Conservation (phyloP, 2,329 filamentous ascomycete species). For the Exophiala sideris region DNA sequence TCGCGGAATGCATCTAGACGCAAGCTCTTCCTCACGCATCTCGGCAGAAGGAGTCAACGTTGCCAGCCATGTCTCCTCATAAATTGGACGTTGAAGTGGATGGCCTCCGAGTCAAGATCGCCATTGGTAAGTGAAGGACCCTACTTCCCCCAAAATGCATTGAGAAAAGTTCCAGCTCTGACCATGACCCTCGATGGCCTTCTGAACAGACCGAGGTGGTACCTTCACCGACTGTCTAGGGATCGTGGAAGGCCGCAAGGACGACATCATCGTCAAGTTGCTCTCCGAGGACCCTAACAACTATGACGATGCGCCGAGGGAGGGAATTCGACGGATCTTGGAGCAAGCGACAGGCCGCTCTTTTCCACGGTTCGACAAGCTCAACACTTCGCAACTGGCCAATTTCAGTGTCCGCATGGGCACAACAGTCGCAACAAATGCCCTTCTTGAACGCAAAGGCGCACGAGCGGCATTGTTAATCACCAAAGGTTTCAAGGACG, state of each 20-base stretch:
- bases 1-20: no score
- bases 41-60: no score
- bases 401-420: constrained; percentile 71
- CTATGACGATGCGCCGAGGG: constrained; percentile 57
- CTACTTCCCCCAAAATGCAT: neutral
- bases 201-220: constrained; percentile 33
- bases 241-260: neutral
- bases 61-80: constrained; percentile 2
- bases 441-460: constrained; percentile 82
- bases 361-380: constrained; percentile 33
- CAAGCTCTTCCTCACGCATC: no score
- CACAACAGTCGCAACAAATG: constrained; percentile 74
- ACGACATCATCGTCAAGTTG: constrained; percentile 39
- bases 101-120: constrained; percentile 6
- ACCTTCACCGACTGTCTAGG: constrained; percentile 51
- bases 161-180: no score
- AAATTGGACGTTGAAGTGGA: constrained; percentile 1
- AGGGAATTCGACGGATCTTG: constrained; percentile 52
- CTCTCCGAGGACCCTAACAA: constrained; percentile 39
- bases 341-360: constrained; percentile 37
- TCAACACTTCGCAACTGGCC: constrained; percentile 33
- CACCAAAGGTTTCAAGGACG: constrained; percentile 82
- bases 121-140: neutral
- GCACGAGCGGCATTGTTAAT: constrained; percentile 83
- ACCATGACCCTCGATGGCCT: neutral